phyloP scores from a whole-genome alignment of 2,329 filamentous ascomycete genomes.

The Juglanconis oblonga region DNA sequence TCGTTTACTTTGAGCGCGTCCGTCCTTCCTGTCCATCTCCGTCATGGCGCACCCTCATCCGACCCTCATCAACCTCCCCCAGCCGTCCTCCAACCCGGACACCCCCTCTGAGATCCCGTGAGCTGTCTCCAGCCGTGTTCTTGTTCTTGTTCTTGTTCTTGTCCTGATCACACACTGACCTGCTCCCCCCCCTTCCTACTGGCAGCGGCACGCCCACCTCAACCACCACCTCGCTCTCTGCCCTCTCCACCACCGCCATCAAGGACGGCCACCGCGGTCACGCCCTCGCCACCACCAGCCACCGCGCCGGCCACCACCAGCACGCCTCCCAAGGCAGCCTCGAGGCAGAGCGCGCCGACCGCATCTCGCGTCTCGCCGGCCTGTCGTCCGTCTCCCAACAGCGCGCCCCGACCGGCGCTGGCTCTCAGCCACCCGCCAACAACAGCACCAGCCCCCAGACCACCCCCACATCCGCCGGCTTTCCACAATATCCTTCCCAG shows the following conservation, averaged over 20 bases:
- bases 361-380: slow-evolving; percentile 91
- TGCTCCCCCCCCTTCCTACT: slow-evolving; percentile 18
- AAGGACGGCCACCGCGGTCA: slow-evolving; percentile 93
- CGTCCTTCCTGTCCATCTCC: neutral
- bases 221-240: slow-evolving; percentile 85
- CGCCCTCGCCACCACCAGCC: slow-evolving; percentile 56
- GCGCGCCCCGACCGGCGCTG: slow-evolving; percentile 45
- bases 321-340: slow-evolving; percentile 68
- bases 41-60: slow-evolving; percentile 42
- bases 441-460: slow-evolving; percentile 41
- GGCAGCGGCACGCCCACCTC: slow-evolving; percentile 86
- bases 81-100: slow-evolving; percentile 75
- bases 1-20: too few species aligned
- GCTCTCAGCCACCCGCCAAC: slow-evolving; percentile 30
- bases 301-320: slow-evolving; percentile 56
- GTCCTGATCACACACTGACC: neutral
- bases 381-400: slow-evolving; percentile 82
- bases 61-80: slow-evolving; percentile 80
- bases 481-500: slow-evolving; percentile 26
- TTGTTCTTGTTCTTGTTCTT: neutral
- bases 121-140: slow-evolving; percentile 34
- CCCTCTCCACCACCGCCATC: slow-evolving; percentile 89
- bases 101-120: slow-evolving; percentile 91
- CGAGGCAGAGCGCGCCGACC: slow-evolving; percentile 89
- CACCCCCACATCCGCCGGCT: slow-evolving; percentile 47